Base-by-base conservation (phyloP, 768 basidiomycete species). In the Termitomyces sp. region DNA sequence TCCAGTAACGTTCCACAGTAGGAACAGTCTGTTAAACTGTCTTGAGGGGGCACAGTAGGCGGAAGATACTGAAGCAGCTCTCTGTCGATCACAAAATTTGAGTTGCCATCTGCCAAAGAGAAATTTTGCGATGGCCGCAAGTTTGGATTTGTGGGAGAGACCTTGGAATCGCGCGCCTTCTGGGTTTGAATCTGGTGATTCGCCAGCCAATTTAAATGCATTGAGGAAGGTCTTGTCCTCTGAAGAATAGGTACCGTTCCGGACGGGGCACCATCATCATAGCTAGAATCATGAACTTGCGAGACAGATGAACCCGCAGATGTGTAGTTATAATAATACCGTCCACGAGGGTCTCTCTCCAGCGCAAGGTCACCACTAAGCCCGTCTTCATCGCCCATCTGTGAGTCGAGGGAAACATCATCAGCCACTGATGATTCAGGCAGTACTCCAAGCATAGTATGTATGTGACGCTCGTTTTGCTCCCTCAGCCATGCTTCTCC, bases 401-500 rank as follows among this genome's bases (percentile, higher is more conserved):
- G 65, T 9, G 73, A 65, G 18, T 76, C 73, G 35, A 78, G 62
- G 1, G 80, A 83, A 16, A 70, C 68, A 43, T 73, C 74, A 53
- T 87, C 86, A 2, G 80, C 77, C 47, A 79, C 79, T 2, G 86
- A 87, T 13, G 83, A 81, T 43, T 79, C 83, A 3, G 85, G 83
- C 20, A 79, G 59, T 2, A 69, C 75, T 18, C 87, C 87, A 7
- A 88, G 72, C 75, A 83, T 83, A 20, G 80, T 79, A 46, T 82
- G 80, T 51, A 86, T 78, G 0, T 80, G 77, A 13, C 90, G 81
- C 33, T 83, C 79, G 51, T 84, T 89, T 69, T 96, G 93, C 64
- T 94, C 92, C 36, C 82, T 80, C 45, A 96, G 69, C 93, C 93
- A 95, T 28, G 87, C 82, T 7, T 82, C 83, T 0, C 90, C 89